These are phyloP conservation scores for Curvularia hawaiiensis DNA, from an alignment of 2,329 filamentous ascomycete genomes.

Conservation along the genomic window DNA sequence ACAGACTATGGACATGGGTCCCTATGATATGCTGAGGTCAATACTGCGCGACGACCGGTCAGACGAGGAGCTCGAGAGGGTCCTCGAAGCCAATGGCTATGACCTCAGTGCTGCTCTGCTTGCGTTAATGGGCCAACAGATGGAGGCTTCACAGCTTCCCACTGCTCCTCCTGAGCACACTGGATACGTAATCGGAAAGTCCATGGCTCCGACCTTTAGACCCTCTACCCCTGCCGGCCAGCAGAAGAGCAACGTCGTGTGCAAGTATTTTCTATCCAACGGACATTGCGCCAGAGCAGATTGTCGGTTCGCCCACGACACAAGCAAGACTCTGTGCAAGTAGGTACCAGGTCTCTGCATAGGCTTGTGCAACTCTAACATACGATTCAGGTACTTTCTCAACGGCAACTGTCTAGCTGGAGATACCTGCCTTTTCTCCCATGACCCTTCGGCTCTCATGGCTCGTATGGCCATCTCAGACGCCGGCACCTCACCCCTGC, in stretches of 20 bases:
- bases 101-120: slow-evolving; percentile 92
- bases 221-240: slow-evolving; percentile 78
- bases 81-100: slow-evolving; percentile 86
- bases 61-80: slow-evolving; percentile 93
- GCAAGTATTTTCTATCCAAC: slow-evolving; percentile 95
- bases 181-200: slow-evolving; percentile 83
- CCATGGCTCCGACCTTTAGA: slow-evolving; percentile 73
- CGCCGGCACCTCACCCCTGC: slow-evolving; percentile 66
- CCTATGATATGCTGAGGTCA: slow-evolving; percentile 95
- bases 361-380: slow-evolving; percentile 31
- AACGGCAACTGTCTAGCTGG: slow-evolving; percentile 95
- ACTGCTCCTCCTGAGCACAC: slow-evolving; percentile 61
- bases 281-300: slow-evolving; percentile 96
- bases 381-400: slow-evolving; percentile 78
- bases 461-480: slow-evolving; percentile 79
- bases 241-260: slow-evolving; percentile 85
- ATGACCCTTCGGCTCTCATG: slow-evolving; percentile 87
- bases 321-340: slow-evolving; percentile 98
- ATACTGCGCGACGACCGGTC: slow-evolving; percentile 87
- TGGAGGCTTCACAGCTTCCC: slow-evolving; percentile 55
- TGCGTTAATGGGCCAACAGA: slow-evolving; percentile 79
- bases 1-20: slow-evolving; percentile 87
- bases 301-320: slow-evolving; percentile 95
- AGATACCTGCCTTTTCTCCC: slow-evolving; percentile 93
- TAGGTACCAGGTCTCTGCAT: slow-evolving; percentile 57